phyloP scores from a whole-genome alignment of 1,139 yeast species.

The Spathaspora sp. region DNA sequence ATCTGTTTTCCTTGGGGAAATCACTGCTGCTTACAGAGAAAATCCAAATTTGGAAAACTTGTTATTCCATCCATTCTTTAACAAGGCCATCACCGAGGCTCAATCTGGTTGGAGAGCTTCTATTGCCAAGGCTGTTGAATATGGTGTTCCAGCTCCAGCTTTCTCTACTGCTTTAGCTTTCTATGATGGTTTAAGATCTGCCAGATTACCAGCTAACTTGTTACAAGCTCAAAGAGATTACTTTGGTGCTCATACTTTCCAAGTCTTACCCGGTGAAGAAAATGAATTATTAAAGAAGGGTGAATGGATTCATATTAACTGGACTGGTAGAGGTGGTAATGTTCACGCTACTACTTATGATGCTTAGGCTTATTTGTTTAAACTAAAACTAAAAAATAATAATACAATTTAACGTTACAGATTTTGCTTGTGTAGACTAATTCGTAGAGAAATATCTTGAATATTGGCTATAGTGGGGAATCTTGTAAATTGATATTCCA shows the following conservation, averaged over 20 bases:
- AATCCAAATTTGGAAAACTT: constrained; percentile 93
- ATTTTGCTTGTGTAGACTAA: neutral
- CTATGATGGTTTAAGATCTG: constrained; percentile 99
- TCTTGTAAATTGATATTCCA: neutral
- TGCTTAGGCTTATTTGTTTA: constrained; percentile 51
- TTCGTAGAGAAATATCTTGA: neutral
- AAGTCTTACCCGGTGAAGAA: constrained; percentile 85
- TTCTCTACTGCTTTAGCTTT: constrained; percentile 94
- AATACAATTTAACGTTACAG: neutral
- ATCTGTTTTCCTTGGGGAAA: constrained; percentile 96
- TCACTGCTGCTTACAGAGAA: constrained; percentile 93
- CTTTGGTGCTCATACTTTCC: constrained; percentile 99
- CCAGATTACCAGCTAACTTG: constrained; percentile 92
- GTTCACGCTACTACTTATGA: constrained; percentile 92
- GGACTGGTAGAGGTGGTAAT: constrained; percentile 99
- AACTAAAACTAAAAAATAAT: neutral
- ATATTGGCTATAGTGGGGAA: neutral
- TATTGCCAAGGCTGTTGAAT: constrained; percentile 71
- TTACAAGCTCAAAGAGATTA: constrained; percentile 99
- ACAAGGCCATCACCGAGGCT: constrained; percentile 87
- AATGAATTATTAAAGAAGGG: constrained; percentile 73
- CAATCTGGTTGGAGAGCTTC: constrained; percentile 95
- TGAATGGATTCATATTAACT: constrained; percentile 90
- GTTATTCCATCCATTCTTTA: constrained; percentile 93
- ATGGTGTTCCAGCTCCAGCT: constrained; percentile 97